Evolutionary conservation across 306 rosid genomes (phyloP).

Genomic region (Fragaria iinumae): DNA sequence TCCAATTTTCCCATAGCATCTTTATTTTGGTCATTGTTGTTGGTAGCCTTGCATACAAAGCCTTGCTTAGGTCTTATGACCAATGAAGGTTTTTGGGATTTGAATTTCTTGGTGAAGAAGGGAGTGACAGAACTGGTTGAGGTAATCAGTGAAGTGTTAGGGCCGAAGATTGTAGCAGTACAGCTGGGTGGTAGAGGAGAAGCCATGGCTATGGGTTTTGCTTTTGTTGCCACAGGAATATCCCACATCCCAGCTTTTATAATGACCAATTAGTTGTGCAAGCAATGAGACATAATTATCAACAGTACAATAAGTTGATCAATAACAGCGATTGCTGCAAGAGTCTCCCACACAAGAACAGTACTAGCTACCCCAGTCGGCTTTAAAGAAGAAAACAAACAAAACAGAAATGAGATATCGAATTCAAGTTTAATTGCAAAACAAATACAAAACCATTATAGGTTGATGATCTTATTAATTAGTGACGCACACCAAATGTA

Average conservation of each 20-base stretch:
- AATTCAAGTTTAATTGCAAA: not conserved
- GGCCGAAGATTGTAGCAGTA: not conserved
- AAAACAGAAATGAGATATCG: not conserved
- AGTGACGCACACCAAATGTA: not conserved
- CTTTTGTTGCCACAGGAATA: not conserved
- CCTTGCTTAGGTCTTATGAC: not conserved
- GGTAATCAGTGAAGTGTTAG: not conserved
- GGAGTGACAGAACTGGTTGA: not conserved
- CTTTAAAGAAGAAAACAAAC: too few species aligned
- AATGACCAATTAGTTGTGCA: not conserved
- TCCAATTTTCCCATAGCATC: not conserved
- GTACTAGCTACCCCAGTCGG: not conserved
- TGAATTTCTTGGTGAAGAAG: not conserved
- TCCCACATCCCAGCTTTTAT: not conserved
- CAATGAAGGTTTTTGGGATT: not conserved
- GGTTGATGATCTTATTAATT: not conserved
- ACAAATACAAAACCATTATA: not conserved
- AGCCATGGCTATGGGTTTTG: not conserved
- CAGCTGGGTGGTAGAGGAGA: not conserved
- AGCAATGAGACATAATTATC: not conserved
- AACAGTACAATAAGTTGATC: not conserved
- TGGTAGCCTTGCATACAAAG: conserved; percentile 7
- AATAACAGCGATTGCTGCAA: not conserved
- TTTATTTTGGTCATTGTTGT: not conserved
- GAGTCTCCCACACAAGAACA: too few species aligned